Conservation (phyloP, 805 yeast genomes). For the Ogataea pilisensis region DNA sequence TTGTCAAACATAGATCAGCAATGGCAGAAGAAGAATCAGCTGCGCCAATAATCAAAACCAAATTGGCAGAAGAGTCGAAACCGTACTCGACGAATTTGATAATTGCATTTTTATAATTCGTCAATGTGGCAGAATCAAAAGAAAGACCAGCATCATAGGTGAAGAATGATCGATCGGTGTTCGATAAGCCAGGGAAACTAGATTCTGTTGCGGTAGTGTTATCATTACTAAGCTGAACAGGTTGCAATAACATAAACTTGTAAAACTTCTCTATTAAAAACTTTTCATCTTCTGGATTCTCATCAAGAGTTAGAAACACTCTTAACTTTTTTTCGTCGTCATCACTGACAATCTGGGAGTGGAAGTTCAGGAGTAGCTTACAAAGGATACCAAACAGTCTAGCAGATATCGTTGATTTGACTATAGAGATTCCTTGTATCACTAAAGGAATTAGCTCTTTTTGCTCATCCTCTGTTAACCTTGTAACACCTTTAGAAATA, state of each 20-base stretch:
- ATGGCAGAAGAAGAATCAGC: constrained; percentile 54
- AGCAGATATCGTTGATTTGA: constrained; percentile 35
- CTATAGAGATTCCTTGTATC: constrained; percentile 40
- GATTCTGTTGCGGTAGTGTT: constrained; percentile 40
- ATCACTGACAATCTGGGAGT: constrained; percentile 44
- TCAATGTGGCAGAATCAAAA: constrained; percentile 46
- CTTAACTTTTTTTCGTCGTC: constrained; percentile 36
- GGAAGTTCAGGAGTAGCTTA: constrained; percentile 48
- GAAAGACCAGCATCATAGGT: constrained; percentile 66
- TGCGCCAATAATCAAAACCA: constrained; percentile 56
- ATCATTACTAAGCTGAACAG: constrained; percentile 36
- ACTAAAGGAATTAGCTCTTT: constrained; percentile 43
- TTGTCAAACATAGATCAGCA: constrained; percentile 49
- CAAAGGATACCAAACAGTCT: constrained; percentile 59
- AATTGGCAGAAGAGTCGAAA: constrained; percentile 30
- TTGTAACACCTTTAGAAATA: constrained; percentile 61
- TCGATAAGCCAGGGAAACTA: constrained; percentile 61
- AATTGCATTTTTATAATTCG: constrained; percentile 37
- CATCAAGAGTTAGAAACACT: constrained; percentile 33
- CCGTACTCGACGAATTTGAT: constrained; percentile 42
- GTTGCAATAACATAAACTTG: constrained; percentile 53
- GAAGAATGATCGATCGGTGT: constrained; percentile 54
- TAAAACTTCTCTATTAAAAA: constrained; percentile 47
- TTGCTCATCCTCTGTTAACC: constrained; percentile 39
- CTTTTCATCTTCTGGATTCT: constrained; percentile 34